Evolutionary conservation across 1,284 basidiomycete species (phyloP).

Genomic region (Baeospora myosura): DNA sequence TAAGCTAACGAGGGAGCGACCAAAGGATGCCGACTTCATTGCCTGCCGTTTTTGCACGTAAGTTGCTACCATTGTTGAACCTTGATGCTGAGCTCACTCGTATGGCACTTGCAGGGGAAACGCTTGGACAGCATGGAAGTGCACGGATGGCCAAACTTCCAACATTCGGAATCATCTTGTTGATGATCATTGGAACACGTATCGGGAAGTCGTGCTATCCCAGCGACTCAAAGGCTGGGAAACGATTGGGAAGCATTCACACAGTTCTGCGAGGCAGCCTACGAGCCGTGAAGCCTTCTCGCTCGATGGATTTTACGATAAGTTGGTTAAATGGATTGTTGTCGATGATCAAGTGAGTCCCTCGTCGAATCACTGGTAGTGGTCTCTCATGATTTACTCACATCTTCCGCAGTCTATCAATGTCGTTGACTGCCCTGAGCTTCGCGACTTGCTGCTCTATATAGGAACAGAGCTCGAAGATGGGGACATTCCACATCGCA

Average conservation of each 20-base stretch:
- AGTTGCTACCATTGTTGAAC: background rate
- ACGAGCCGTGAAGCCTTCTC: background rate
- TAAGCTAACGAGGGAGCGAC: background rate
- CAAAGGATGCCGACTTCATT: background rate
- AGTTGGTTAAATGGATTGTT: constrained; percentile 8
- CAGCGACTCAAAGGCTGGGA: constrained; percentile 2
- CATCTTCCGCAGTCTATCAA: constrained; percentile 22
- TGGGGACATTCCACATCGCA: constrained; percentile 12
- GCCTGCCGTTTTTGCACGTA: constrained; percentile 8
- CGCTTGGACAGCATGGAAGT: constrained; percentile 6
- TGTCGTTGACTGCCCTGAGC: constrained; percentile 22
- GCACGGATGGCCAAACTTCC: constrained; percentile 8
- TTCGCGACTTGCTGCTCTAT: constrained; percentile 22
- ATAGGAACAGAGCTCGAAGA: constrained; percentile 13
- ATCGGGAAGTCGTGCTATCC: background rate
- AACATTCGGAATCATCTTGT: constrained; percentile 7
- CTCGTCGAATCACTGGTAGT: background rate
- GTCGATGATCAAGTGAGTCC: constrained; percentile 12
- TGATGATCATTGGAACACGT: constrained; percentile 4
- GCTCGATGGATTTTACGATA: constrained; percentile 2
- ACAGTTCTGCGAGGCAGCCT: no score
- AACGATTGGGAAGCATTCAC: no score
- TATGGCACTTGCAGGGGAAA: background rate
- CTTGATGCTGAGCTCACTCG: background rate
- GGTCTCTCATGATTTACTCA: background rate